Evolutionary conservation across 2,329 filamentous ascomycete species (phyloP), one percentile per base, ranked within the genome.

Genomic region (Periconia sp.): DNA sequence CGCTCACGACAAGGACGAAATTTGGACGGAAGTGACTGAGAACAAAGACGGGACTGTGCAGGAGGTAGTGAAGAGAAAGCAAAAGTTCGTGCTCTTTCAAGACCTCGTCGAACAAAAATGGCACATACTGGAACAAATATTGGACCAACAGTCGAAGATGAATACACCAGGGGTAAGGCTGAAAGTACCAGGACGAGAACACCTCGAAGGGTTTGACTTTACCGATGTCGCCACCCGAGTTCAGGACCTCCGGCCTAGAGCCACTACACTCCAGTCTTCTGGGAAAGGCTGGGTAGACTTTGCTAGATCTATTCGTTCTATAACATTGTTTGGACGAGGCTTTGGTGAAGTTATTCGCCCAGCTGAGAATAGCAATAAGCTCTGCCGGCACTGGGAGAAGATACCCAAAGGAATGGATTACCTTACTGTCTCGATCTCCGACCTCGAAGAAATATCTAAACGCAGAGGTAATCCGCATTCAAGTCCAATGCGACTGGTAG

Each of bases 281-380:
- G 22, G 31, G 17, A 9, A 36, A 7, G 21, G 48, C 40, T 40
- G 48, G 48, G 13, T 28, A 9, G 32, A 38, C 38, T 38, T 52
- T 12, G 25, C 17, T 22, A 10, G 30, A 9, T 23, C 36, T 18
- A 36, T 45, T 2, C 4, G 31, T 6, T 28, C 42, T 4, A 17
- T 45, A 11, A 45, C 42, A 2, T n/a, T 45, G 4, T 45, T 45
- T 28, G 42, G 42, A 4, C 8, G 24, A 4, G 42, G 36, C 1
- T 45, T 45, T 25, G 42, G 50, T 30, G 32, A 35, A 4, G 6
- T 35, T 9, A 32, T 35, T 35, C 16, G 16, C 17, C 32, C 32
- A 4, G n/a, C 13, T 18, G 32, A 35, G 32, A 6, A n/a, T n/a
- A n/a, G 7, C n/a, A 17, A 32, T 16, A 10, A 17, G 5, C 4